A percentile compares a stretch with the other conserved stretches of the same genome.
Evolutionary conservation across 2,329 filamentous ascomycete species (phyloP).

Genomic region (Coccinonectria pachysandricola): DNA sequence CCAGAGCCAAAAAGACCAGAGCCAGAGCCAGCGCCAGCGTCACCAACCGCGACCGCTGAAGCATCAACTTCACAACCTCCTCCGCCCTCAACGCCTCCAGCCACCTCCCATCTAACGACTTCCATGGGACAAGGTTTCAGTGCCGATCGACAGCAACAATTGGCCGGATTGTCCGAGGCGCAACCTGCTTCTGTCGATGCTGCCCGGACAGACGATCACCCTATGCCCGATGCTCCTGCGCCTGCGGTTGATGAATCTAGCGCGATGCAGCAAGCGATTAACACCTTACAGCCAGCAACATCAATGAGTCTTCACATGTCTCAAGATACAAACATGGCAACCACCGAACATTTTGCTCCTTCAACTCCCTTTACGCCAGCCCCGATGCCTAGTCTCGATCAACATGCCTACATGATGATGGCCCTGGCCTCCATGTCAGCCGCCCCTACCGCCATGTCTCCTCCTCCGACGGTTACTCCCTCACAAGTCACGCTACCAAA

Average conservation of each 20-base stretch:
- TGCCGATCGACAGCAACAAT: too few species aligned
- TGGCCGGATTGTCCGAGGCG: slow-evolving; percentile 6
- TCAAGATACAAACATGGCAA: slow-evolving; percentile 8
- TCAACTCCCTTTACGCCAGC: slow-evolving; percentile 25
- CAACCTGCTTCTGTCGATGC: slow-evolving; percentile 6
- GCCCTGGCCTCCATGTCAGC: slow-evolving; percentile 30
- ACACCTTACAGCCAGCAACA: slow-evolving; percentile 11
- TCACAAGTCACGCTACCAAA: slow-evolving; percentile 35
- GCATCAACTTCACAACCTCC: slow-evolving; percentile 4
- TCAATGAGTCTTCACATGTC: slow-evolving; percentile 10
- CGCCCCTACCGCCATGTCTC: slow-evolving; percentile 27
- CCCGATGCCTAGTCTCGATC: slow-evolving; percentile 23
- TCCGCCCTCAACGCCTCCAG: slow-evolving; percentile 14
- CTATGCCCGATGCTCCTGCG: slow-evolving; percentile 13
- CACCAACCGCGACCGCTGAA: slow-evolving; percentile 3
- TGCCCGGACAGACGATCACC: slow-evolving; percentile 9
- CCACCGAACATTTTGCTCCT: slow-evolving; percentile 19
- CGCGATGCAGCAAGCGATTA: too few species aligned
- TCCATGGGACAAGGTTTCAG: too few species aligned
- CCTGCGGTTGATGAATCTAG: too few species aligned
- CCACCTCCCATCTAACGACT: slow-evolving; percentile 6
- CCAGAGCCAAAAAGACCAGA: too few species aligned
- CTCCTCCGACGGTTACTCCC: slow-evolving; percentile 34
- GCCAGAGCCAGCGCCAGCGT: background rate
- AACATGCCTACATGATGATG: slow-evolving; percentile 36